These are phyloP conservation scores for Punica granatum DNA, from an alignment of 345 rosid species.

Conservation along the genomic window DNA sequence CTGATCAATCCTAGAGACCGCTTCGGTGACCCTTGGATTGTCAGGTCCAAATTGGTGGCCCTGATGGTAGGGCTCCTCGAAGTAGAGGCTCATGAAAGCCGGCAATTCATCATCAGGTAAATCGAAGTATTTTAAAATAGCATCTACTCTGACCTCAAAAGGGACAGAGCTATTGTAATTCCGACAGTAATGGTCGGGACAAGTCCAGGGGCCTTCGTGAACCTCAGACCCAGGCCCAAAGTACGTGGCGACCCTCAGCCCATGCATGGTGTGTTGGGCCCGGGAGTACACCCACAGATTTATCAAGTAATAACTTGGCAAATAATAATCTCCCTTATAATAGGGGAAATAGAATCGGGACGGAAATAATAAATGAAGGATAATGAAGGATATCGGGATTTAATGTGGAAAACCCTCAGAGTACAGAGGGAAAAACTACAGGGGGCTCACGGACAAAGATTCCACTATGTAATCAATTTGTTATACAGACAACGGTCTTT, in stretches of 20 bases:
- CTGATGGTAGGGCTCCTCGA: slow-evolving; percentile 95
- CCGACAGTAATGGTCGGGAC: slow-evolving; percentile 52
- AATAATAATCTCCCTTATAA: no score
- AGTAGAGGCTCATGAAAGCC: slow-evolving; percentile 67
- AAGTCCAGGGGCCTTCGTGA: slow-evolving; percentile 75
- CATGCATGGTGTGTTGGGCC: no score
- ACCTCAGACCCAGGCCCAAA: slow-evolving; percentile 99
- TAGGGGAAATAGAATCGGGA: no score
- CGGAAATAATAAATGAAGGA: no score
- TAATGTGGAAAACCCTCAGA: no score
- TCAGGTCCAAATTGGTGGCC: slow-evolving; percentile 94
- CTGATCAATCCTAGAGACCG: slow-evolving; percentile 58
- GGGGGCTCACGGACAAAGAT: no score
- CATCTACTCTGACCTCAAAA: slow-evolving; percentile 78
- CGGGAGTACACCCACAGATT: no score
- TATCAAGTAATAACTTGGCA: no score
- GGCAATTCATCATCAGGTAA: slow-evolving; percentile 59
- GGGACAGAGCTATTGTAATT: slow-evolving; percentile 68
- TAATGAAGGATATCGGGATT: no score
- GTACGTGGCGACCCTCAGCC: slow-evolving; percentile 72
- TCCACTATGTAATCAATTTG: no score
- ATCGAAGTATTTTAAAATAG: slow-evolving; percentile 66
- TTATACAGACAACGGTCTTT: no score
- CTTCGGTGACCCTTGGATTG: slow-evolving; percentile 69
- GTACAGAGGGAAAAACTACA: no score